Evolutionary conservation across 2,329 filamentous ascomycete genomes (phyloP).

Genomic region (Claviceps sp.): DNA sequence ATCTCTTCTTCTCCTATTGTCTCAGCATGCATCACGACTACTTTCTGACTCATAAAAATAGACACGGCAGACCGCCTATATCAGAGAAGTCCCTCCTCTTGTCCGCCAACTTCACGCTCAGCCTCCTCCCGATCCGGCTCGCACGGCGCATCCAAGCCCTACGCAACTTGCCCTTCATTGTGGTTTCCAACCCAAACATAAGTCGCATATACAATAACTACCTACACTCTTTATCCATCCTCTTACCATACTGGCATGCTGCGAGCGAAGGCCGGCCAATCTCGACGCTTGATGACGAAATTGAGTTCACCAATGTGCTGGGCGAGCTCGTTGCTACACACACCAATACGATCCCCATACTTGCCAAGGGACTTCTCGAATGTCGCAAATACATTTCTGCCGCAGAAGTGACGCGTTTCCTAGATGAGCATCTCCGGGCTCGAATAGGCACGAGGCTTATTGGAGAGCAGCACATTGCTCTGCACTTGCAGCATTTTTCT

Average conservation of each 20-base stretch:
- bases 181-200: conserved; percentile 95
- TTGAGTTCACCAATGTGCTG: conserved; percentile 81
- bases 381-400: conserved; percentile 81
- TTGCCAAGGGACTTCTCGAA: conserved; percentile 86
- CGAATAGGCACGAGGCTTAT: conserved; percentile 89
- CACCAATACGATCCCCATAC: conserved; percentile 81
- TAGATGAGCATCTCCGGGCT: conserved; percentile 87
- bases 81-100: conserved; percentile 67
- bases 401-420: conserved; percentile 71
- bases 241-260: conserved; percentile 64
- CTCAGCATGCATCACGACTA: not conserved
- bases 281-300: conserved; percentile 67
- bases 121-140: conserved; percentile 78
- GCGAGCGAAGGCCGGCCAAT: conserved; percentile 24
- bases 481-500: conserved; percentile 65
- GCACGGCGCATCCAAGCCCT: conserved; percentile 89
- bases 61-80: conserved; percentile 70
- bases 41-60: conserved; percentile 14
- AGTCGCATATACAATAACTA: conserved; percentile 94
- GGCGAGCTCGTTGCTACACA: conserved; percentile 93
- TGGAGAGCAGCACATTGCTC: conserved; percentile 89
- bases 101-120: conserved; percentile 92
- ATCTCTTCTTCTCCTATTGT: too few relatives aligned
- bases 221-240: conserved; percentile 77
- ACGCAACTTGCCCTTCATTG: conserved; percentile 89